These are phyloP conservation scores for Phytophthora pini DNA, from an alignment of 352 stramenopile species.

Conservation along the genomic window DNA sequence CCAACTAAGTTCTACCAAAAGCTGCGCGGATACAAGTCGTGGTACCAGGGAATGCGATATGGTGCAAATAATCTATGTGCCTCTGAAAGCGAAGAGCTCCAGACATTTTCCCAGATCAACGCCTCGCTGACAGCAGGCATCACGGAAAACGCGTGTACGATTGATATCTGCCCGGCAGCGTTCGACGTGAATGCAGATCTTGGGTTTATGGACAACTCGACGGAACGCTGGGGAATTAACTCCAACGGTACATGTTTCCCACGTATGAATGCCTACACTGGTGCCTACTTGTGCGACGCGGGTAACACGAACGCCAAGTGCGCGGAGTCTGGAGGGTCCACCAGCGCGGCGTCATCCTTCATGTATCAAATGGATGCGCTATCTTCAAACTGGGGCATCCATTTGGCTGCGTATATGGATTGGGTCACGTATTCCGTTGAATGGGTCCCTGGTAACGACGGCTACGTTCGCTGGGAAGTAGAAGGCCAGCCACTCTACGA, in stretches of 20 bases:
- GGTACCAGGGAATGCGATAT: conserved; percentile 70
- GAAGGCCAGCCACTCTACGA: conserved; percentile 23
- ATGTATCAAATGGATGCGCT: conserved; percentile 90
- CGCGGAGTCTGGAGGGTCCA: conserved; percentile 33
- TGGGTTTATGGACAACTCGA: conserved; percentile 27
- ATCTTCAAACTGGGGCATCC: conserved; percentile 90
- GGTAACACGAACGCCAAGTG: conserved; percentile 40
- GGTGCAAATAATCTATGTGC: conserved; percentile 60
- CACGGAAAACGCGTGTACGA: conserved; percentile 50
- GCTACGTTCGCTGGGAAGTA: conserved; percentile 31
- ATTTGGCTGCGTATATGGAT: conserved; percentile 70
- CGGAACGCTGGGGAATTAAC: conserved; percentile 41
- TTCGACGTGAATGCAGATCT: conserved; percentile 53
- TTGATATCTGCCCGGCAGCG: conserved; percentile 45
- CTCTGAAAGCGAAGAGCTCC: conserved; percentile 8
- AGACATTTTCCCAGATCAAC: conserved; percentile 32
- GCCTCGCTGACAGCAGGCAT: conserved; percentile 40
- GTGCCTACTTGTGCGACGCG: conserved; percentile 52
- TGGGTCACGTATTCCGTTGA: conserved; percentile 32
- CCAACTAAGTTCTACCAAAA: conserved; percentile 41
- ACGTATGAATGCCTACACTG: conserved; percentile 59
- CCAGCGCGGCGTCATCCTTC: conserved; percentile 33
- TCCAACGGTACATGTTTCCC: conserved; percentile 62
- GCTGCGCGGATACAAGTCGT: conserved; percentile 31
- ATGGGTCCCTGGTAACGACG: conserved; percentile 22